phyloP scores from a whole-genome alignment of 2,329 filamentous ascomycete species.

The Colletotrichum scovillei region DNA sequence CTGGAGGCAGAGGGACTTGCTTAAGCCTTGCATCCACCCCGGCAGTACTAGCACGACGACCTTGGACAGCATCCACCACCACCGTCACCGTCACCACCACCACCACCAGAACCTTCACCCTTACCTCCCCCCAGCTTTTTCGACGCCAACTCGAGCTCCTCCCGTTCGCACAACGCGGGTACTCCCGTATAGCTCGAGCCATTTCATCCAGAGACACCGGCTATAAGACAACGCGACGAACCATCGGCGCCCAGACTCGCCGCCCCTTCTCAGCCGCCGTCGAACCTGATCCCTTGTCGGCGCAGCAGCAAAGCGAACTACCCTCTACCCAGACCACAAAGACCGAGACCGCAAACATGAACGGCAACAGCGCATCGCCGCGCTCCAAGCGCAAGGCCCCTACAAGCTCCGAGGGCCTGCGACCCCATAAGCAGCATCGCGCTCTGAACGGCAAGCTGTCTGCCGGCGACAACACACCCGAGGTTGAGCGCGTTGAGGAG shows the following conservation, averaged over 20 bases:
- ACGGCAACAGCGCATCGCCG: constrained; percentile 52
- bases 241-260: constrained; percentile 1
- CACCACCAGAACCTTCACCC: background rate
- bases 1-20: constrained; percentile 27
- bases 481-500: constrained; percentile 46
- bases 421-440: constrained; percentile 55
- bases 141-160: constrained; percentile 14
- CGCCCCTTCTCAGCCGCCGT: background rate
- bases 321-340: constrained; percentile 3
- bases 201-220: background rate
- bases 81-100: background rate
- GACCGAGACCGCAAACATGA: constrained; percentile 50
- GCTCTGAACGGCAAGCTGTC: constrained; percentile 61
- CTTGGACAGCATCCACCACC: constrained; percentile 13
- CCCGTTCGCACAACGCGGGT: constrained; percentile 27
- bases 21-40: constrained; percentile 33
- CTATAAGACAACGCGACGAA: constrained; percentile 30
- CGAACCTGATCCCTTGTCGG: constrained; percentile 1
- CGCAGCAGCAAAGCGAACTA: background rate
- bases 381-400: constrained; percentile 66
- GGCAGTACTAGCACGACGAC: constrained; percentile 19
- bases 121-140: constrained; percentile 13
- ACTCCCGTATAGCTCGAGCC: constrained; percentile 19
- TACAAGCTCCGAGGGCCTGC: constrained; percentile 51
- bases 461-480: constrained; percentile 61